These are phyloP conservation scores for Xylaria digitata DNA, from an alignment of 2,329 filamentous ascomycete genomes.

Conservation along the genomic window DNA sequence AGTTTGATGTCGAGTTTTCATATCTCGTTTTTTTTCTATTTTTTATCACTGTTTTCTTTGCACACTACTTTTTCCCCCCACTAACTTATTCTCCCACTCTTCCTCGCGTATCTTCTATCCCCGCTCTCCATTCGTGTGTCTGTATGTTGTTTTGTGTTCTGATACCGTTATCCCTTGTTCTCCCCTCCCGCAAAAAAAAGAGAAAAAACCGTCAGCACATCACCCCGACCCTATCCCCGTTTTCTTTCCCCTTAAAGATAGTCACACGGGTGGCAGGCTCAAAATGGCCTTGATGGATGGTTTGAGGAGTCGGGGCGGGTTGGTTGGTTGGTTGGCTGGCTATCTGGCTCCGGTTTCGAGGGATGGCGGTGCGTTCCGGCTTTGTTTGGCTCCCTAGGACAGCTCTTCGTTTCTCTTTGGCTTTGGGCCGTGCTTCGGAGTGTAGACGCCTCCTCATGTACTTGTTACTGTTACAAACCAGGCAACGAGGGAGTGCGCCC, in stretches of 20 bases:
- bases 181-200: constrained; percentile 13
- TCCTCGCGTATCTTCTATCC: constrained; percentile 37
- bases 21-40: constrained; percentile 45
- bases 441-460: constrained; percentile 18
- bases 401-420: constrained; percentile 28
- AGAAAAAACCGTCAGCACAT: constrained; percentile 28
- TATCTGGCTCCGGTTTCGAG: constrained; percentile 40
- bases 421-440: constrained; percentile 14
- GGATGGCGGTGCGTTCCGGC: constrained; percentile 41
- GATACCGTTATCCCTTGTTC: constrained; percentile 29
- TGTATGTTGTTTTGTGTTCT: constrained; percentile 33
- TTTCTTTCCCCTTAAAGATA: constrained; percentile 35
- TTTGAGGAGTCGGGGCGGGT: constrained; percentile 41
- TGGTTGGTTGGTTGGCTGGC: constrained; percentile 41
- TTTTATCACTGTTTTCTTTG: constrained; percentile 29
- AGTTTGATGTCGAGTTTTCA: constrained; percentile 45
- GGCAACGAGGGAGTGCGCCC: constrained; percentile 4
- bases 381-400: constrained; percentile 35
- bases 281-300: constrained; percentile 35
- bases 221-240: constrained; percentile 23
- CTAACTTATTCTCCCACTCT: constrained; percentile 34
- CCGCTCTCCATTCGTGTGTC: constrained; percentile 33
- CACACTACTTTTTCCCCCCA: constrained; percentile 27
- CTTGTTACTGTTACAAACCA: constrained; percentile 2
- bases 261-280: constrained; percentile 39